A percentile compares a stretch with the other conserved stretches of the same genome.
Conservation (phyloP, 1,284 basidiomycete species). For the Cryptococcus jaspeensis region DNA sequence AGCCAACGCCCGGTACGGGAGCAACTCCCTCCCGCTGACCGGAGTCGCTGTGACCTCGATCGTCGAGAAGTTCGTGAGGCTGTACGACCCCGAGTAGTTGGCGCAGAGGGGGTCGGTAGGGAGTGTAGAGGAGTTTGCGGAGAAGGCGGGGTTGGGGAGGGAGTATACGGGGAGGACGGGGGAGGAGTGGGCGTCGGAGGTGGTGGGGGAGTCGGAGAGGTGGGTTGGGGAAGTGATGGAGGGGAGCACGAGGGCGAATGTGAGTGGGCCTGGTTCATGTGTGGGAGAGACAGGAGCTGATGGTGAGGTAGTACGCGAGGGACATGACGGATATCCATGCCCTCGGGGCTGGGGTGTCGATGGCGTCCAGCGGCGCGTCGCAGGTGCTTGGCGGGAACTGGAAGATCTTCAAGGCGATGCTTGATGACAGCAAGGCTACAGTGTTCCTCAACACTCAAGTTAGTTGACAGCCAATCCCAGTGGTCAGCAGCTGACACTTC, state of each 20-base stretch:
- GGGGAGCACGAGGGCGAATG: conserved; percentile 81
- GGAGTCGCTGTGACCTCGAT: conserved; percentile 48
- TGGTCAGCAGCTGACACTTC: background rate
- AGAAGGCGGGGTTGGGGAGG: conserved; percentile 32
- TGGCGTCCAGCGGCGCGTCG: conserved; percentile 70
- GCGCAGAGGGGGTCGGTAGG: conserved; percentile 26
- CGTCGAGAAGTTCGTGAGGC: conserved; percentile 28
- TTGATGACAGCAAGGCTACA: conserved; percentile 67
- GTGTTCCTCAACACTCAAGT: conserved; percentile 69
- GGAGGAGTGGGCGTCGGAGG: conserved; percentile 60
- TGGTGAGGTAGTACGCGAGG: conserved; percentile 52
- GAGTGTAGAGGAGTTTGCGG: conserved; percentile 38
- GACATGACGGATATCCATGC: conserved; percentile 75
- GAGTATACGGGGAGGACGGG: conserved; percentile 59
- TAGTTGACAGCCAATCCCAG: conserved; percentile 27
- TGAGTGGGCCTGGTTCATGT: conserved; percentile 42
- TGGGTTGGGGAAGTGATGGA: conserved; percentile 79
- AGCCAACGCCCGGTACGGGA: conserved; percentile 77
- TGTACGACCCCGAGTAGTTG: conserved; percentile 43
- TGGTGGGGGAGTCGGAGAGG: conserved; percentile 58
- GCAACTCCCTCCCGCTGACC: conserved; percentile 62
- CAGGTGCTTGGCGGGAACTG: conserved; percentile 79
- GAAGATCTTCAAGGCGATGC: conserved; percentile 78
- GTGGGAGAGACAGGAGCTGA: background rate
- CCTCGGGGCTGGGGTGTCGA: conserved; percentile 68